phyloP scores from a whole-genome alignment of 2,329 filamentous ascomycete species.

The Arthrobotrys entomopaga region DNA sequence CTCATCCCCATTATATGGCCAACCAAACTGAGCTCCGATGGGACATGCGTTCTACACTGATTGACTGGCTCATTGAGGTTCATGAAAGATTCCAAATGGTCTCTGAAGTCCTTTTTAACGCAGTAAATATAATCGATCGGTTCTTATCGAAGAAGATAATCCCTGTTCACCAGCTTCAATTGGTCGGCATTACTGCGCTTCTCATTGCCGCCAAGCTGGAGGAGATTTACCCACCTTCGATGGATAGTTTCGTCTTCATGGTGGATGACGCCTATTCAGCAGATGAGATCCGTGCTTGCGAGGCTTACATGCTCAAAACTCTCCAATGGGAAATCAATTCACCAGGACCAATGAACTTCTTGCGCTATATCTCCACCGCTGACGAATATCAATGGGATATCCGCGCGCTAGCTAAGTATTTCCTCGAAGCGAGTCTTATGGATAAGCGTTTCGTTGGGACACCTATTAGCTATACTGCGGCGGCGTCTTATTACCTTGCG shows the following conservation, averaged over 20 bases:
- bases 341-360: constrained; percentile 99
- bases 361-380: constrained; percentile 95
- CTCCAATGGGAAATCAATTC: constrained; percentile 94
- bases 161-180: constrained; percentile 91
- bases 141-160: constrained; percentile 96
- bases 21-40: constrained; percentile 96
- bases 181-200: constrained; percentile 94
- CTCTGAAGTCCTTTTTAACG: constrained; percentile 93
- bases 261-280: constrained; percentile 88
- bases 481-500: constrained; percentile 90
- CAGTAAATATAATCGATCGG: constrained; percentile 95
- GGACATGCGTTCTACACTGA: constrained; percentile 96
- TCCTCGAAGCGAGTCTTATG: constrained; percentile 96
- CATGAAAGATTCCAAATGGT: constrained; percentile 90
- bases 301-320: constrained; percentile 98
- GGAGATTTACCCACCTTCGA: constrained; percentile 93
- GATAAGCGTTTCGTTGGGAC: constrained; percentile 95
- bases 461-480: constrained; percentile 88
- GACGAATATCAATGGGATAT: constrained; percentile 98
- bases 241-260: constrained; percentile 98
- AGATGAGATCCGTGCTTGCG: constrained; percentile 87
- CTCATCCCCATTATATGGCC: constrained; percentile 95
- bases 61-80: constrained; percentile 98
- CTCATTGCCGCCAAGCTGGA: constrained; percentile 98
- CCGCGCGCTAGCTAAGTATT: constrained; percentile 95